Percentiles rank a stretch among this genome's conserved stretches.
phyloP scores from a whole-genome alignment of 225 moss, liverwort and hornwort genomes.

The Pseudisothecium myosuroides region DNA sequence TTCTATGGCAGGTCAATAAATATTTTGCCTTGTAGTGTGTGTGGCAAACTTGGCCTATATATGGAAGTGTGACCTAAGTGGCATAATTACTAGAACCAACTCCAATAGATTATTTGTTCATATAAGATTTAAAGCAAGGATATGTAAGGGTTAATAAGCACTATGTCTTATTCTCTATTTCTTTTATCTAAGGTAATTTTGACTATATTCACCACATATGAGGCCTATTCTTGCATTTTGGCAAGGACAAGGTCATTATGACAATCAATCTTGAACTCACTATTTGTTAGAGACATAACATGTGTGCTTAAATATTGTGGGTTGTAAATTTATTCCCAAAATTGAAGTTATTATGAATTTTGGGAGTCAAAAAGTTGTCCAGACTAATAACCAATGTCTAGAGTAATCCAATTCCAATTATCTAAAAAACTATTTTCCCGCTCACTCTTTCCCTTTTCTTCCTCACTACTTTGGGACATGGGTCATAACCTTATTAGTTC shows the following conservation, averaged over 20 bases:
- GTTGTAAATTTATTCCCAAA: no score
- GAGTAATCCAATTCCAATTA: no score
- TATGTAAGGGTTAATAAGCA: neutral
- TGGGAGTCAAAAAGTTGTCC: no score
- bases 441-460: no score
- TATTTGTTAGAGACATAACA: no score
- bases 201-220: neutral
- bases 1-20: no score
- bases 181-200: neutral
- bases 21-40: neutral
- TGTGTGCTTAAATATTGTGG: neutral
- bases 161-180: neutral
- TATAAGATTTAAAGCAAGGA: neutral
- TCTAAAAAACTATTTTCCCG: no score
- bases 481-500: no score
- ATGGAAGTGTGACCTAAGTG: neutral
- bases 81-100: neutral
- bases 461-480: no score
- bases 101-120: neutral
- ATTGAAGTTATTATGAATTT: no score
- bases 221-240: neutral
- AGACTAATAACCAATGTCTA: no score
- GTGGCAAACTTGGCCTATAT: accelerated
- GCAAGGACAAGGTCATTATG: neutral
- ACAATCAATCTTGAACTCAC: neutral